Evolutionary conservation across 2,329 filamentous ascomycete genomes (phyloP).

Genomic region (Tympanopsis confertula): DNA sequence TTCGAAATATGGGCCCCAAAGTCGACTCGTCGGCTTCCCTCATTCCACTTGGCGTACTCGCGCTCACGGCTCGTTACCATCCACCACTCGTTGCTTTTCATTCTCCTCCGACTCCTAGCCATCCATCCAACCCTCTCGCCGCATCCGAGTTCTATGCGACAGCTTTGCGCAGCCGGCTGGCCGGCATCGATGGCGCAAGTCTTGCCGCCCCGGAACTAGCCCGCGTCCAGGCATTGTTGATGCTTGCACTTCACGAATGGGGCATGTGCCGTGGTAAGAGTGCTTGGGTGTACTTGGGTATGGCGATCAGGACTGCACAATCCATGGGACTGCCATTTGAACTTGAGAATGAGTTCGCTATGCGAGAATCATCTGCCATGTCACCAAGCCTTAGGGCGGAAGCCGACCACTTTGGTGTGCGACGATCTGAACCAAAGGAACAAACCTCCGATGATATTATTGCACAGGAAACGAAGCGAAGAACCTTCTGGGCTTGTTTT

Average conservation of each 20-base stretch:
- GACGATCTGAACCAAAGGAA: constrained; percentile 19
- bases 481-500: constrained; percentile 47
- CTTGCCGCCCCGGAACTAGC: constrained; percentile 30
- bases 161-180: constrained; percentile 32
- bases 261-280: constrained; percentile 37
- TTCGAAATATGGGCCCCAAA: no score
- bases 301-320: not conserved
- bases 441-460: constrained; percentile 33
- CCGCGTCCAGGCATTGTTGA: constrained; percentile 37
- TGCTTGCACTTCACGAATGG: constrained; percentile 46
- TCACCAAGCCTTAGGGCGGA: constrained; percentile 22
- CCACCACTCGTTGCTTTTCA: constrained; percentile 32
- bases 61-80: constrained; percentile 43
- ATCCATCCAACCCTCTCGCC: constrained; percentile 31
- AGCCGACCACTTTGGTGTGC: constrained; percentile 21
- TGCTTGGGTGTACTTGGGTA: constrained; percentile 25
- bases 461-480: constrained; percentile 36
- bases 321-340: constrained; percentile 1
- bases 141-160: constrained; percentile 42
- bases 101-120: constrained; percentile 26
- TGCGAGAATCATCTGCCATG: constrained; percentile 23
- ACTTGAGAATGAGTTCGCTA: constrained; percentile 30
- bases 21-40: constrained; percentile 19
- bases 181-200: constrained; percentile 25
- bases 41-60: constrained; percentile 40